A percentile compares a stretch with the other conserved stretches of the same genome.
These are phyloP conservation scores for Trichosporon ovoides DNA, from an alignment of 1,284 basidiomycete genomes.

Conservation along the genomic window DNA sequence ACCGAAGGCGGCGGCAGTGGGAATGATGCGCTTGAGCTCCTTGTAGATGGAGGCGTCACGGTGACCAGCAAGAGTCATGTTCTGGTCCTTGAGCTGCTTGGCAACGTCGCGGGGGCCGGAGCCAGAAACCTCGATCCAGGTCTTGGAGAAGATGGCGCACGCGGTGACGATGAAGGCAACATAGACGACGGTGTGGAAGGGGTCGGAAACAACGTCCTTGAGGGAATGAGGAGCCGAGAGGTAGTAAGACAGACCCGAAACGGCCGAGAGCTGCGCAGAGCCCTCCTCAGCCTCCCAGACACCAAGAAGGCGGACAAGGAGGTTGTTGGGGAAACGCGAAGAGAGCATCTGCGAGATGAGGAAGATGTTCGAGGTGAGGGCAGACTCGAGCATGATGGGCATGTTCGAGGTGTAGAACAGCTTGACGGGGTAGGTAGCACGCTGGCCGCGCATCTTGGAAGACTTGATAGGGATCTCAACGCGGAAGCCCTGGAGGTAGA, in stretches of 20 bases:
- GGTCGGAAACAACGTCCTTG: conserved; percentile 78
- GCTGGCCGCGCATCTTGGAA: conserved; percentile 91
- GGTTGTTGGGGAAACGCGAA: conserved; percentile 81
- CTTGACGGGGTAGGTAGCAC: conserved; percentile 93
- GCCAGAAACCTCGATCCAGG: conserved; percentile 98
- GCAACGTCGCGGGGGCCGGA: conserved; percentile 92
- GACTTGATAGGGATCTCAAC: conserved; percentile 98
- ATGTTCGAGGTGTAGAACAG: conserved; percentile 99
- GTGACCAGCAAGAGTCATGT: conserved; percentile 98
- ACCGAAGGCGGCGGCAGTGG: conserved; percentile 93
- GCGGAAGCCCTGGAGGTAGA: conserved; percentile 98
- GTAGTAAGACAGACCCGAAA: conserved; percentile 93
- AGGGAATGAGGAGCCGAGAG: conserved; percentile 94
- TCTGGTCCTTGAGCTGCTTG: conserved; percentile 97
- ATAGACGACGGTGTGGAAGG: conserved; percentile 88
- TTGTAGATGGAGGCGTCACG: conserved; percentile 98
- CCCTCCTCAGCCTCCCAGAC: conserved; percentile 97
- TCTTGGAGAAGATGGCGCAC: conserved; percentile 97
- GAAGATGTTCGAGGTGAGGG: conserved; percentile 90
- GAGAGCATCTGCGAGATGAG: conserved; percentile 95
- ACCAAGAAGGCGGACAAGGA: conserved; percentile 84
- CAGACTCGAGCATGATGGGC: conserved; percentile 98
- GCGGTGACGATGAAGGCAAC: conserved; percentile 88
- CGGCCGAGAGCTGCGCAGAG: conserved; percentile 82
- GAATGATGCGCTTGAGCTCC: conserved; percentile 95